Evolutionary conservation across 495 filamentous ascomycete genomes (phyloP), one percentile per base, ranked within the genome.

Genomic region (Terfezia claveryi): DNA sequence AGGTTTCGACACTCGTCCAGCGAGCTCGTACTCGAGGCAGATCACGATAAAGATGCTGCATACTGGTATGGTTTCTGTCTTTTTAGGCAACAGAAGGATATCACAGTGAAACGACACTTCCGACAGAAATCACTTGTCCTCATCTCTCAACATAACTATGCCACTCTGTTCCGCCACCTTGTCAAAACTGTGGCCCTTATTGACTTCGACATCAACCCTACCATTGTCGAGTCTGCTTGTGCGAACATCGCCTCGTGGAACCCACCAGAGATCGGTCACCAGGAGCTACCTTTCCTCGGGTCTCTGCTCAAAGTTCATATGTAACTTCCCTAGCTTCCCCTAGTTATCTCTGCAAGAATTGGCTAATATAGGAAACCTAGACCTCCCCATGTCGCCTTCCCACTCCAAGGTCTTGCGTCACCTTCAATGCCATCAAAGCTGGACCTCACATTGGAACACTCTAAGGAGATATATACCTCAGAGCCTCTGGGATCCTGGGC

Each of bases 41-140:
- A 57, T 23, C 59, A 55, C 36, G 56, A 62, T 14, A 56, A 65
- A 8, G 63, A 65, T 20, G 57, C 63, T 36, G 57, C 57, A 37
- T 61, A 65, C 38, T 65, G 63, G 63, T 65, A 65, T 37, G 63
- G 63, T 36, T 65, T 63, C 51, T 65, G 63, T 58, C 55, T 65
- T 36, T 65, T 65, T 54, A 59, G 63, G n/a, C 63, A 65, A 27
- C 60, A 65, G 54, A 50, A 56, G 9, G 63, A 65, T 51, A 56
- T 54, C 23, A 56, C 62, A 27, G 63, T 58, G 5, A 65, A 65
- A 41, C 57, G 63, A 54, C 58, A 62, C 38, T 65, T 60, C 49
- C 64, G 63, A 14, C 63, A 65, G 55, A 65, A 65, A 38, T 65
- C 62, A 14, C 59, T 65, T 16, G 62, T 65, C 46, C 60, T 65